Evolutionary conservation across 805 yeast genomes (phyloP).

Genomic region (Sungouiozyma intestinalis): DNA sequence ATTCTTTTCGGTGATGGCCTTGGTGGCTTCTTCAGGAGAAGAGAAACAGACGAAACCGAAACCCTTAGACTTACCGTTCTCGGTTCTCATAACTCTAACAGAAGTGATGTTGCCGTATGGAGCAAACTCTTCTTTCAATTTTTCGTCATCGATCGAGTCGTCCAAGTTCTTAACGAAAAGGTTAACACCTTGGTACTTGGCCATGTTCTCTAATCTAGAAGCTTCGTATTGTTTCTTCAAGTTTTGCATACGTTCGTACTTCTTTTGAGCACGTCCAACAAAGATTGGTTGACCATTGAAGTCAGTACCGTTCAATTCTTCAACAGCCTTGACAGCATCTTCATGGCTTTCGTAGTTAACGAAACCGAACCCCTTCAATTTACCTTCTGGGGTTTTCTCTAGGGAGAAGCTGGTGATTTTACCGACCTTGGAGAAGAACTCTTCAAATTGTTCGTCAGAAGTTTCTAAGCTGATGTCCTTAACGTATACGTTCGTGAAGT

Average conservation of each 20-base stretch:
- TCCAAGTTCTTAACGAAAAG: conserved; percentile 94
- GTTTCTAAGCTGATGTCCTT: conserved; percentile 75
- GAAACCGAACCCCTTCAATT: conserved; percentile 92
- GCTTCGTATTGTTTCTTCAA: conserved; percentile 91
- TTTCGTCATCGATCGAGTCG: conserved; percentile 84
- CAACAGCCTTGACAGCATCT: conserved; percentile 84
- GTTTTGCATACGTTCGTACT: conserved; percentile 93
- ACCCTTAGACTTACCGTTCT: conserved; percentile 90
- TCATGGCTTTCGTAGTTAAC: conserved; percentile 85
- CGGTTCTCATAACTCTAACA: conserved; percentile 93
- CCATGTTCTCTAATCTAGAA: conserved; percentile 79
- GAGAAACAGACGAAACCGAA: conserved; percentile 98
- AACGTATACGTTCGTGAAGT: conserved; percentile 91
- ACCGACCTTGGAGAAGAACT: conserved; percentile 66
- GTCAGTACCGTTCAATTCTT: conserved; percentile 80
- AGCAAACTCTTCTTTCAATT: conserved; percentile 81
- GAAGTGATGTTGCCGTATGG: conserved; percentile 93
- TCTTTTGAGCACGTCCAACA: conserved; percentile 99
- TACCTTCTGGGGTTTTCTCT: conserved; percentile 75
- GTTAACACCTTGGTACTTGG: conserved; percentile 96
- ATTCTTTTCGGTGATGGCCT: conserved; percentile 97
- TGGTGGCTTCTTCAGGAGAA: conserved; percentile 96
- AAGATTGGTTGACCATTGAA: conserved; percentile 74
- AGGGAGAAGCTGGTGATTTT: conserved; percentile 71
- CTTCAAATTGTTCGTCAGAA: conserved; percentile 59